Conservation (phyloP, 345 rosid genomes). For the Raphanus sativus region DNA sequence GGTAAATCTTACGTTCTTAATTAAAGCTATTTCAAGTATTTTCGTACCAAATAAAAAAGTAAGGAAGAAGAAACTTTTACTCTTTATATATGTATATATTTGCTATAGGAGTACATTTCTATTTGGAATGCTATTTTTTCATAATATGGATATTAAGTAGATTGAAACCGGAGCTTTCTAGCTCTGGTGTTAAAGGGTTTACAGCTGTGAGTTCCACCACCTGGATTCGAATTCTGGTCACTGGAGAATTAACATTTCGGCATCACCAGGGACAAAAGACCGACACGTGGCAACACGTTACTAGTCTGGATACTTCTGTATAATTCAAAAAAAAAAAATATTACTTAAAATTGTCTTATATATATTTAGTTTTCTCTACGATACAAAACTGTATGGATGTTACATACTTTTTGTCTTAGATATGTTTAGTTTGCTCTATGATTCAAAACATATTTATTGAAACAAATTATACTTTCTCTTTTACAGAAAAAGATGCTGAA, state of each 20-base stretch:
- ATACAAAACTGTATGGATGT: background rate
- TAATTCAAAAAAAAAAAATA: no score
- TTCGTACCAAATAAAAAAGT: background rate
- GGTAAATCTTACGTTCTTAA: slow-evolving; percentile 18
- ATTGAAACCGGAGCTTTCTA: background rate
- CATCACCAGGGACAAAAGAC: no score
- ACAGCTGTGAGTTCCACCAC: no score
- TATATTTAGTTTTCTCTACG: background rate
- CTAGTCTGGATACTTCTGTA: no score
- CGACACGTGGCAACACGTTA: no score
- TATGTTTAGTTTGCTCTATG: background rate
- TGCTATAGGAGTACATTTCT: background rate
- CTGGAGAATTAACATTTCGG: no score
- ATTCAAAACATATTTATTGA: background rate
- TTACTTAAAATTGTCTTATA: background rate
- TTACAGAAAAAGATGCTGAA: slow-evolving; percentile 31
- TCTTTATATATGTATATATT: background rate
- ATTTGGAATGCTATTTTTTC: background rate
- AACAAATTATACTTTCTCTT: background rate
- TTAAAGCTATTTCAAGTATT: background rate
- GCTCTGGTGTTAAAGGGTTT: no score
- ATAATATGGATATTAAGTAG: background rate
- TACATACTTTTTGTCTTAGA: background rate
- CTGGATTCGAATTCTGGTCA: no score
- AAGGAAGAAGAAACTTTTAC: background rate